A percentile compares a stretch with the other conserved stretches of the same genome.
phyloP scores from a whole-genome alignment of 2,329 filamentous ascomycete genomes.

The Aspergillus felis region DNA sequence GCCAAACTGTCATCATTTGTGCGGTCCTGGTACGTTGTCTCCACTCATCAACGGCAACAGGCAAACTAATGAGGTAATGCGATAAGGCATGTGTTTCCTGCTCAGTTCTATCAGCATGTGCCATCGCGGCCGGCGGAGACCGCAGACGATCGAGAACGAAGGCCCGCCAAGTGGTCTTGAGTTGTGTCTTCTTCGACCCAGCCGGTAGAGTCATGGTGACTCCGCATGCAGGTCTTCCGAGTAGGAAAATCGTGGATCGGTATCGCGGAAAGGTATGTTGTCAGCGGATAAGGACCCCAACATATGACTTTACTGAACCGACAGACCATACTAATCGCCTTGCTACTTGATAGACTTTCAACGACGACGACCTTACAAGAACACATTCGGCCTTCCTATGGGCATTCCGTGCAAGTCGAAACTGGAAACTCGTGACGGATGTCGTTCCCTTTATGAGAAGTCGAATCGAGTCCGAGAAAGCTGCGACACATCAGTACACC shows the following conservation, averaged over 20 bases:
- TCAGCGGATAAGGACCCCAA: not conserved
- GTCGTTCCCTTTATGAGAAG: constrained; percentile 68
- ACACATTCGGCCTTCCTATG: constrained; percentile 79
- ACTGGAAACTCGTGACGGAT: constrained; percentile 67
- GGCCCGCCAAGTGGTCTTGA: constrained; percentile 57
- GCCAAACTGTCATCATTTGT: constrained; percentile 69
- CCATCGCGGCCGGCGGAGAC: constrained; percentile 51
- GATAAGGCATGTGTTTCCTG: constrained; percentile 59
- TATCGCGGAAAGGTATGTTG: constrained; percentile 61
- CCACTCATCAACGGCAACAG: not conserved
- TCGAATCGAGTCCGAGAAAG: constrained; percentile 58
- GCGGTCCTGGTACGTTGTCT: constrained; percentile 58
- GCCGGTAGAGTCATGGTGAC: constrained; percentile 45
- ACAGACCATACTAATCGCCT: constrained; percentile 9
- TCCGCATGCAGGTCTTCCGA: constrained; percentile 41
- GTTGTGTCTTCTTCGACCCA: constrained; percentile 43
- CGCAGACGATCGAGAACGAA: constrained; percentile 54
- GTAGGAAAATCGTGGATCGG: constrained; percentile 70
- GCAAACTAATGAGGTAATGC: constrained; percentile 9
- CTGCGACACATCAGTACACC: constrained; percentile 46
- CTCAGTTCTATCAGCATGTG: constrained; percentile 54
- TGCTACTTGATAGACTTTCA: constrained; percentile 45
- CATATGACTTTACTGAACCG: not conserved
- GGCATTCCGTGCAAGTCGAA: constrained; percentile 76
- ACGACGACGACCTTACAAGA: constrained; percentile 70